Evolutionary conservation across 2,329 filamentous ascomycete genomes (phyloP), one percentile per base, ranked within the genome.

Genomic region (Penicillium sp.): DNA sequence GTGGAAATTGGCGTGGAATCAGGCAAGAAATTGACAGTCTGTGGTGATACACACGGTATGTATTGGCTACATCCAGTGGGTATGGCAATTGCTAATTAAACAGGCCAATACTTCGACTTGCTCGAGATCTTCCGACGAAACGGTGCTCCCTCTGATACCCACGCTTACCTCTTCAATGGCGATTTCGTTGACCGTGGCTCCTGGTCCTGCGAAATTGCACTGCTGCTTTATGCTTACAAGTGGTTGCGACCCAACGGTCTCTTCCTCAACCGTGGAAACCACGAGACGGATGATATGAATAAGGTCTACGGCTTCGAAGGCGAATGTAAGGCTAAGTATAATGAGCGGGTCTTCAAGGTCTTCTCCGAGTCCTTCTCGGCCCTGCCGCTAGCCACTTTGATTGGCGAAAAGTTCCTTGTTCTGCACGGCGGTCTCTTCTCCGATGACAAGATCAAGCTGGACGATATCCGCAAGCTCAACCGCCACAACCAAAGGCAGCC

Each of bases 261-360:
- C 81, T 97, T 96, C 84, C 79, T 99, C 61, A 99, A 99, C 80
- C 86, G 94, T 58, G 94, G 94, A 64, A 99, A 99, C 76, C 94
- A 99, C 76, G 94, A 99, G 78, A 97, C 94, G 45, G 93, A 97
- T 71, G 93, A 97, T 75, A 99, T 99, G 94, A 99, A 99, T 80
- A 86, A 91, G 62, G 92, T 94, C 50, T 99, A 99, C 71, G 94
- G 94, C 16, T 99, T 99, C 67, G 94, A 99, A 75, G 94, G 94
- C 70, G 94, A 99, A 74, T 97, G 94, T 80, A 94, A 93, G 74
- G 90, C 91, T 65, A 99, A 99, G 78, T 99, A 99, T 76, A 97
- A 90, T 72, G 94, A 96, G 75, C 87, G 90, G 42, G 84, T 91
- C 29, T 99, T 97, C 84, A 97, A 96, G 77, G 81, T 97, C 41